Evolutionary conservation across 495 filamentous ascomycete genomes (phyloP).

Genomic region (Penicillium desertorum): DNA sequence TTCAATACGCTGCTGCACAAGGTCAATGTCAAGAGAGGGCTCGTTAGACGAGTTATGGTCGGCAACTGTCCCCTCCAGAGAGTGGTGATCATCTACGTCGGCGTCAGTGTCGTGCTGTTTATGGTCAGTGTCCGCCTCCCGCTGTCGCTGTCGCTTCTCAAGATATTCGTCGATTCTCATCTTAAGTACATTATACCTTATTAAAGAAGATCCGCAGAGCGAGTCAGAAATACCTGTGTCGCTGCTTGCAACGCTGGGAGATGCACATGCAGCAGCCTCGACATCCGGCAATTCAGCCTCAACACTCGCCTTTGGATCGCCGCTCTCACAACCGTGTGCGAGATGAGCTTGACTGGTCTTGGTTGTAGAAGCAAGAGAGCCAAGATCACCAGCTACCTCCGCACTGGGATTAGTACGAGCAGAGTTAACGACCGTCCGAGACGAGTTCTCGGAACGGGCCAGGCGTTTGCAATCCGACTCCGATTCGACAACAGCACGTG

Average conservation of each 20-base stretch:
- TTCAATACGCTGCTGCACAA: slow-evolving; percentile 8
- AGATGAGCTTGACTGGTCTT: neutral
- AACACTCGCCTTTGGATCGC: neutral
- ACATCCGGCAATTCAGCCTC: neutral
- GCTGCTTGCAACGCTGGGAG: neutral
- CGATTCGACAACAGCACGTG: neutral
- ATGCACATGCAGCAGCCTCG: neutral
- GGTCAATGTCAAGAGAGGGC: neutral
- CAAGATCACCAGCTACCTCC: neutral
- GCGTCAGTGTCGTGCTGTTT: neutral
- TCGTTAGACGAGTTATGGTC: neutral
- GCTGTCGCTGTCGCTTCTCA: neutral
- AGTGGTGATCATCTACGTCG: too few species aligned
- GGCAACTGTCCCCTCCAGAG: too few species aligned
- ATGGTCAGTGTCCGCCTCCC: neutral
- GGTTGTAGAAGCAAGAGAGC: neutral
- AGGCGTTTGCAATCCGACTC: neutral
- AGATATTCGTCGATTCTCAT: neutral
- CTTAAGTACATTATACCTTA: neutral
- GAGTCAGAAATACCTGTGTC: neutral
- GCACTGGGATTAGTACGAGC: neutral
- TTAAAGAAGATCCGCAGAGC: neutral
- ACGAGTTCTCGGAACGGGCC: neutral
- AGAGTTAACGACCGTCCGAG: neutral
- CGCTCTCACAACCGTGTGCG: neutral